A percentile compares a stretch with the other conserved stretches of the same genome.
Evolutionary conservation across 768 basidiomycete species (phyloP).

Genomic region (Tephrocybe sp.): DNA sequence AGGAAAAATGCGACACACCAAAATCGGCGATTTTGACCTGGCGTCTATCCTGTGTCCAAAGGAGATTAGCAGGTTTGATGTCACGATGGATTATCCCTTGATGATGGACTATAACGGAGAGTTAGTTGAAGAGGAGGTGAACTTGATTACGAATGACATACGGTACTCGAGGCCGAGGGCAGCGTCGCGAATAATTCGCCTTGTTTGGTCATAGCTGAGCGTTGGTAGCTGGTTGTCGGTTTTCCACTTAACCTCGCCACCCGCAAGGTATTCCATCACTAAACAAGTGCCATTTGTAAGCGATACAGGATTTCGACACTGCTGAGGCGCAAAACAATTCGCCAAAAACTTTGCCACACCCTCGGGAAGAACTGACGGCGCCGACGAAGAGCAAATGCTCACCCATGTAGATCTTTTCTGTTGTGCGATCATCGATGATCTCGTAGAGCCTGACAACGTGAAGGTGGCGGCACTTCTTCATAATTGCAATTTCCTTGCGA

Average conservation of each 20-base stretch:
- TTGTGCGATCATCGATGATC: slow-evolving; percentile 91
- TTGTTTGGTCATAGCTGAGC: slow-evolving; percentile 79
- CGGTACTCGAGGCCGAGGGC: slow-evolving; percentile 94
- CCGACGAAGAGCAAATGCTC: slow-evolving; percentile 26
- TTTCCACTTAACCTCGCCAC: slow-evolving; percentile 94
- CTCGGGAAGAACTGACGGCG: background rate
- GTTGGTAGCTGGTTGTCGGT: slow-evolving; percentile 63
- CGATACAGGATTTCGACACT: background rate
- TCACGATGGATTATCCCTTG: slow-evolving; percentile 99
- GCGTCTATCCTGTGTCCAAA: slow-evolving; percentile 84
- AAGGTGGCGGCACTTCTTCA: slow-evolving; percentile 94
- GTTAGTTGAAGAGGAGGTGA: slow-evolving; percentile 8
- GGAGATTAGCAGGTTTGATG: slow-evolving; percentile 97
- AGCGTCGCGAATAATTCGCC: slow-evolving; percentile 89
- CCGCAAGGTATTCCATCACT: slow-evolving; percentile 97
- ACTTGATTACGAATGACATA: slow-evolving; percentile 42
- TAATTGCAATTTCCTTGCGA: slow-evolving; percentile 93
- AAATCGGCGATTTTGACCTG: slow-evolving; percentile 98
- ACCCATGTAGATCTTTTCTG: slow-evolving; percentile 94
- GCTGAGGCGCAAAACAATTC: background rate
- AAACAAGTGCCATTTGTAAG: slow-evolving; percentile 11
- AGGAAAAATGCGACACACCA: slow-evolving; percentile 95
- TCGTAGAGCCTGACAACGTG: slow-evolving; percentile 89
- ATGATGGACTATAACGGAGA: slow-evolving; percentile 72
- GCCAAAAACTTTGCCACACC: background rate